phyloP scores from a whole-genome alignment of 345 rosid species.

The Ceriops tagal region DNA sequence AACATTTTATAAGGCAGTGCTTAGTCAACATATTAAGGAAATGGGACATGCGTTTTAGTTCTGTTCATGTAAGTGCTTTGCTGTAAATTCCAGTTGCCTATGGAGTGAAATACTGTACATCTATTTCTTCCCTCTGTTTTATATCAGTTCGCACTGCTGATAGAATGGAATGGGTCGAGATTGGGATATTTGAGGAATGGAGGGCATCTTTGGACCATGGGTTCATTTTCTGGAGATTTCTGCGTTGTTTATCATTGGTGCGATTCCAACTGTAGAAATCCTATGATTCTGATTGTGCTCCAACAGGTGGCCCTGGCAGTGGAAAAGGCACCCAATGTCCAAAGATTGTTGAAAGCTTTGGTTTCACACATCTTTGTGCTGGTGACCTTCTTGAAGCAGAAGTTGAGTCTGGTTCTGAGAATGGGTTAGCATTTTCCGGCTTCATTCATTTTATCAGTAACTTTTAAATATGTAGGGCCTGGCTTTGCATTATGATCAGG shows the following conservation, averaged over 20 bases:
- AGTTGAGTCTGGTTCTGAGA: conserved; percentile 68
- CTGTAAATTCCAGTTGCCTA: background rate
- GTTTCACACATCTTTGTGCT: conserved; percentile 66
- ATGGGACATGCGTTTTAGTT: background rate
- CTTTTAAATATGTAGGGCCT: background rate
- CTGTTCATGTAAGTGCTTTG: background rate
- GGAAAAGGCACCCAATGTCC: conserved; percentile 87
- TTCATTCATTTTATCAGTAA: background rate
- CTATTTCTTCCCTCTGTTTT: background rate
- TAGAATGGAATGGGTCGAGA: too few relatives aligned
- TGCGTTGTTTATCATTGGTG: conserved; percentile 17
- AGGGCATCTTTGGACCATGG: too few relatives aligned
- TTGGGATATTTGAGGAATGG: too few relatives aligned
- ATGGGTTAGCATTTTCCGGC: conserved; percentile 42
- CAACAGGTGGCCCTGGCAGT: conserved; percentile 40
- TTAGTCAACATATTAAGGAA: too few relatives aligned
- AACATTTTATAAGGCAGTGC: too few relatives aligned
- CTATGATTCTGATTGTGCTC: background rate
- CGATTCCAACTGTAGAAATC: conserved; percentile 15
- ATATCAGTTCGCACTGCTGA: background rate
- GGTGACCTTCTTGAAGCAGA: conserved; percentile 83
- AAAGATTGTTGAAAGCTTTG: conserved; percentile 56
- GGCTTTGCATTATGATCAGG: background rate
- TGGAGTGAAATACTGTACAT: background rate
- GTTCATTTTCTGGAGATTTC: background rate